These are phyloP conservation scores for Samsoniella hepiali DNA, from an alignment of 2,329 filamentous ascomycete genomes.

Conservation along the genomic window DNA sequence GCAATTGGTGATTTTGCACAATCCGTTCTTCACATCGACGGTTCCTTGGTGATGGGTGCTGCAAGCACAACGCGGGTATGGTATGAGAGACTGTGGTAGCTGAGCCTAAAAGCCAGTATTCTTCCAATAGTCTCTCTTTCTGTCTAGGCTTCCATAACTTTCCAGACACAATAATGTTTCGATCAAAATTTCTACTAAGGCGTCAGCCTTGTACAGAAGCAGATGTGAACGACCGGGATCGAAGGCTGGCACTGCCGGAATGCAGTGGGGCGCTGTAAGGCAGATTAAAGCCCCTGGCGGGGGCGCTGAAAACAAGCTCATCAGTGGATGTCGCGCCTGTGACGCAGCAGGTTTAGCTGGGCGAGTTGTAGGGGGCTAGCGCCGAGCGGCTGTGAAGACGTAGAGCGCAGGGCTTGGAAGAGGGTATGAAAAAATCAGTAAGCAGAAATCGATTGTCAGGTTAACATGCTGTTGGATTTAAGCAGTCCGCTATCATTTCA, in stretches of 20 bases:
- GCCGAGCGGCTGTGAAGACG: too few relatives aligned
- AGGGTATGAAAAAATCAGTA: too few relatives aligned
- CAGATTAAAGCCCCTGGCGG: not conserved
- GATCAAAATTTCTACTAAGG: not conserved
- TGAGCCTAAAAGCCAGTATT: not conserved
- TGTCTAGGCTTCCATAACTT: not conserved
- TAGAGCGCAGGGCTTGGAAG: too few relatives aligned
- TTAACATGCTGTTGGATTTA: too few relatives aligned
- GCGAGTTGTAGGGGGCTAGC: not conserved
- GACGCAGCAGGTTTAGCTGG: not conserved
- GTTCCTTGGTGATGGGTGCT: not conserved
- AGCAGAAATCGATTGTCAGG: too few relatives aligned
- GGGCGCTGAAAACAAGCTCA: slow-evolving; percentile 1
- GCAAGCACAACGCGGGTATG: not conserved
- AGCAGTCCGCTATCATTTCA: too few relatives aligned
- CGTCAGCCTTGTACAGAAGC: not conserved
- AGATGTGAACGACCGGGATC: not conserved
- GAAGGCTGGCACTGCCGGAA: not conserved
- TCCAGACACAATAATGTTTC: not conserved
- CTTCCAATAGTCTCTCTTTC: not conserved
- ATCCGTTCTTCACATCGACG: not conserved
- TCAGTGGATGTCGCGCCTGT: slow-evolving; percentile 8
- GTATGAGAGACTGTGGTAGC: not conserved
- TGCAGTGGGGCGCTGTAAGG: slow-evolving; percentile 2
- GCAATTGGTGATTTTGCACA: not conserved